Conservation (phyloP, 805 yeast genomes). For the Schwanniomyces occidentalis region DNA sequence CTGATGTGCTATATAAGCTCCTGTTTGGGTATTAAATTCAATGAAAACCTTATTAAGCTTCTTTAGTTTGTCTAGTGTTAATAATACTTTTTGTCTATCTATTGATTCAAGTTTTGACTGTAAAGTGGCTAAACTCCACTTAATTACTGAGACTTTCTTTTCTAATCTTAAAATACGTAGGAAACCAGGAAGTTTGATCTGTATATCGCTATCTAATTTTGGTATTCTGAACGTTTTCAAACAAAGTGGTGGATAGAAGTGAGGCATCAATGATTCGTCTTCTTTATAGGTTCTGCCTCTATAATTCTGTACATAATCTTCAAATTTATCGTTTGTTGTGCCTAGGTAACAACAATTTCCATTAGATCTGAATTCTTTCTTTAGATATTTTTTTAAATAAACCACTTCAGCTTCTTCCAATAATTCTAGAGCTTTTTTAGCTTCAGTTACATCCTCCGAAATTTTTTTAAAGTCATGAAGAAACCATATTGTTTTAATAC, state of each 20-base stretch:
- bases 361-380: background rate
- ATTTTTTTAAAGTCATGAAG: constrained; percentile 34
- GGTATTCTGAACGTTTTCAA: constrained; percentile 20
- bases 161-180: constrained; percentile 24
- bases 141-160: constrained; percentile 17
- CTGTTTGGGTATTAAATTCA: constrained; percentile 54
- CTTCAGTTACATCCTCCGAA: constrained; percentile 18
- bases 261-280: constrained; percentile 3
- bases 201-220: constrained; percentile 16
- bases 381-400: constrained; percentile 11
- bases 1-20: constrained; percentile 68
- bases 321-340: background rate
- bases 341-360: no score
- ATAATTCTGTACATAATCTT: background rate
- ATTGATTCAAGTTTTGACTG: constrained; percentile 13
- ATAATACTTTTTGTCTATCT: constrained; percentile 17
- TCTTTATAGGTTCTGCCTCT: background rate
- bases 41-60: constrained; percentile 54
- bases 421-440: constrained; percentile 24
- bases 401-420: constrained; percentile 29
- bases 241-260: constrained; percentile 37
- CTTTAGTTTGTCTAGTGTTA: constrained; percentile 18
- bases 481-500: constrained; percentile 60
- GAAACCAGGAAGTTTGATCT: constrained; percentile 29
- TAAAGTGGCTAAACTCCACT: constrained; percentile 30